Conservation (phyloP, 2,329 filamentous ascomycete species). For the Fusarium setosum region DNA sequence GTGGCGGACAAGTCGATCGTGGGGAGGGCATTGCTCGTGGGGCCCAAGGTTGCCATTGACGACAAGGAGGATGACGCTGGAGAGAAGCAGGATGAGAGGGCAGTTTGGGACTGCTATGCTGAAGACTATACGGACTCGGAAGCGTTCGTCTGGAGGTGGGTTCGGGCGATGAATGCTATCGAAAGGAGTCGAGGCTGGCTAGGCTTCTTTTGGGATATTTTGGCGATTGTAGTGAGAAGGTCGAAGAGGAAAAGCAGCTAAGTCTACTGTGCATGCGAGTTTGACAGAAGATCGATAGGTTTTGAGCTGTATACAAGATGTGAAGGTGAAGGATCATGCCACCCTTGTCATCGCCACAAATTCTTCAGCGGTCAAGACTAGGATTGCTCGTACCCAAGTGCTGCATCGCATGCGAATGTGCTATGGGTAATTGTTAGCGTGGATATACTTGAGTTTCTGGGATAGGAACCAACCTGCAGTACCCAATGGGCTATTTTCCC, state of each 20-base stretch:
- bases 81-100: background rate
- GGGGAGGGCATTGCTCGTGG: constrained; percentile 5
- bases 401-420: no score
- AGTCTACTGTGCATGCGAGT: background rate
- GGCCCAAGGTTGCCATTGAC: background rate
- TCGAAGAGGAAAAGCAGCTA: background rate
- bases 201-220: constrained; percentile 5
- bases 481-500: no score
- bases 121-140: constrained; percentile 9
- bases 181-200: constrained; percentile 6
- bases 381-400: no score
- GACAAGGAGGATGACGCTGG: background rate
- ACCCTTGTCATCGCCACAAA: no score
- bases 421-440: no score
- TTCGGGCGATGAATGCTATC: constrained; percentile 1
- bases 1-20: constrained; percentile 9
- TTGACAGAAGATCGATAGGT: no score
- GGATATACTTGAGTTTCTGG: no score
- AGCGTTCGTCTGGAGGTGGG: constrained; percentile 9
- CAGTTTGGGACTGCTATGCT: constrained; percentile 9
- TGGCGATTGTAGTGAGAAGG: background rate
- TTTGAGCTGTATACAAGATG: no score
- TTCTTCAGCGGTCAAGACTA: no score
- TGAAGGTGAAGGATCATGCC: no score
- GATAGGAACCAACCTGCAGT: no score